Evolutionary conservation across 176 grass and related monocot species (phyloP).

Genomic region (Rhynchospora pubera): DNA sequence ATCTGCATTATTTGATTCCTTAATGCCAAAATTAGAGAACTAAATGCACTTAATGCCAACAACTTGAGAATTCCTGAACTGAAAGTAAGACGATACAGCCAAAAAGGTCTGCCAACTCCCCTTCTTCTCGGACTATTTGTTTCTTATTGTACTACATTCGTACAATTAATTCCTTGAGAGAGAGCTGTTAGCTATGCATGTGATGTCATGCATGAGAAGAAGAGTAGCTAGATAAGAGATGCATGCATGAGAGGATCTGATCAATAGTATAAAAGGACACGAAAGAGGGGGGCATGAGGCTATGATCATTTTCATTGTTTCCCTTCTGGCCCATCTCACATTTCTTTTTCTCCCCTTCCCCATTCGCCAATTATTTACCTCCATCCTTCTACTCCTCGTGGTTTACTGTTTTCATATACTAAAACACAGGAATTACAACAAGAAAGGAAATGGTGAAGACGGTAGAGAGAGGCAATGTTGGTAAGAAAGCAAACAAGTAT

Average conservation of each 20-base stretch:
- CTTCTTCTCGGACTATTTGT: conserved; percentile 19
- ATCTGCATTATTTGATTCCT: background rate
- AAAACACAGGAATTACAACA: background rate
- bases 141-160: background rate
- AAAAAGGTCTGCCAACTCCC: conserved; percentile 22
- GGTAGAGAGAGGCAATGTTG: background rate
- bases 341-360: background rate
- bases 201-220: conserved; percentile 9
- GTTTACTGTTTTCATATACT: no score
- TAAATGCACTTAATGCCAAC: background rate
- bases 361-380: background rate
- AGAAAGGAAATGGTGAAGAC: conserved; percentile 28
- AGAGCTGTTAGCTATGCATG: conserved; percentile 35
- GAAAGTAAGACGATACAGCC: background rate
- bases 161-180: background rate
- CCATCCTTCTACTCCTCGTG: background rate
- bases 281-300: background rate
- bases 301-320: background rate
- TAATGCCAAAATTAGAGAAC: background rate
- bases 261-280: conserved; percentile 11
- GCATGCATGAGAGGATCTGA: background rate
- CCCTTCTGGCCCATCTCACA: background rate
- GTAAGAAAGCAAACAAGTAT: background rate
- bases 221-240: conserved; percentile 17
- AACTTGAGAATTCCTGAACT: background rate